Evolutionary conservation across 2,329 filamentous ascomycete species (phyloP).

Genomic region (Xylariaceae sp.): DNA sequence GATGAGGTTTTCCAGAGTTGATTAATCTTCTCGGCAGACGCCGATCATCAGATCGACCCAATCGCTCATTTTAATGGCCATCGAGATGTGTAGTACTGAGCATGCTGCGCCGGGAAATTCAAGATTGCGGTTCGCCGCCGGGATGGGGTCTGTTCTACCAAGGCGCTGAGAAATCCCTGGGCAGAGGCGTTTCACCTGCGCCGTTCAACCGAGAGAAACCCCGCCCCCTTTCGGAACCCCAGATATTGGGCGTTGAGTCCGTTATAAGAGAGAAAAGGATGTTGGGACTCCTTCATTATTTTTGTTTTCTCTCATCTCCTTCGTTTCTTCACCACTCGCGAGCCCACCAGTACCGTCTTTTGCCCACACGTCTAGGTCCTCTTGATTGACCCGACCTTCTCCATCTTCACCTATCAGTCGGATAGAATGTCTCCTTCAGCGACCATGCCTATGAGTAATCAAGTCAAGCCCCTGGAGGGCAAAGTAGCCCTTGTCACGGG

Average conservation of each 20-base stretch:
- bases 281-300: not conserved
- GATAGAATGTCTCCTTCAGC: slow-evolving; percentile 32
- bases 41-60: too few species aligned
- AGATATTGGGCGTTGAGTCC: slow-evolving; percentile 3
- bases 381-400: not conserved
- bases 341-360: not conserved
- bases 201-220: slow-evolving; percentile 11
- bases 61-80: too few species aligned
- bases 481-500: slow-evolving; percentile 60
- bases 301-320: not conserved
- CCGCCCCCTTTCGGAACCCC: slow-evolving; percentile 12
- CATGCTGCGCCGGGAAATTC: not conserved
- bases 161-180: slow-evolving; percentile 1
- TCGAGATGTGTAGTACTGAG: not conserved
- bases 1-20: too few species aligned
- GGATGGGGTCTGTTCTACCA: not conserved
- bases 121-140: not conserved
- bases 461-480: slow-evolving; percentile 39
- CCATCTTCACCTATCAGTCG: slow-evolving; percentile 10
- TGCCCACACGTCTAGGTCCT: not conserved
- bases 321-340: not conserved
- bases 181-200: slow-evolving; percentile 1
- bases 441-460: slow-evolving; percentile 26
- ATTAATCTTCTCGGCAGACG: too few species aligned
- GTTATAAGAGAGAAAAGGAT: slow-evolving; percentile 18